Evolutionary conservation across 306 rosid genomes (phyloP).

Genomic region (Vigna mungo): DNA sequence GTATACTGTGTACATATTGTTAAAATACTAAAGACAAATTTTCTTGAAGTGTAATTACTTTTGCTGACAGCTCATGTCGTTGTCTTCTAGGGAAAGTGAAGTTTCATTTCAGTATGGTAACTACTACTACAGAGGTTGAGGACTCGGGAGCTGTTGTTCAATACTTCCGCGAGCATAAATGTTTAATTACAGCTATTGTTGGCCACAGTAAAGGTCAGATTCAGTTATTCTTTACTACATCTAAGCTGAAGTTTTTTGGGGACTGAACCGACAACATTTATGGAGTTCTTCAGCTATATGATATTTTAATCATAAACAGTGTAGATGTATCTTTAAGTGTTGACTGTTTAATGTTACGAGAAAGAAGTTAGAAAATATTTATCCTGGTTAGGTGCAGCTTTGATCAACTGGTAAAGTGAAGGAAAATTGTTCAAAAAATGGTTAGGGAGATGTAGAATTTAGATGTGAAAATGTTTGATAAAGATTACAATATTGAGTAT

Average conservation of each 20-base stretch:
- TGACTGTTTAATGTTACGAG: slow-evolving; percentile 8
- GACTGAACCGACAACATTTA: slow-evolving; percentile 22
- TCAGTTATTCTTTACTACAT: slow-evolving; percentile 23
- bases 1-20: too few species aligned
- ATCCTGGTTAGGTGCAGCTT: neutral
- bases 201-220: slow-evolving; percentile 92
- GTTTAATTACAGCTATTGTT: slow-evolving; percentile 61
- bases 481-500: slow-evolving; percentile 21
- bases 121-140: slow-evolving; percentile 80
- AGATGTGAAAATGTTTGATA: slow-evolving; percentile 22
- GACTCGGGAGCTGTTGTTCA: slow-evolving; percentile 75
- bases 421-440: slow-evolving; percentile 23
- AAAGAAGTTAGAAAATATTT: slow-evolving; percentile 18
- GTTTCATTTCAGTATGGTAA: slow-evolving; percentile 86
- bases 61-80: slow-evolving; percentile 6
- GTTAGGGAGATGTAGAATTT: neutral
- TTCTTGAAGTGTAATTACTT: slow-evolving; percentile 12
- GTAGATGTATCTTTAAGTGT: slow-evolving; percentile 15
- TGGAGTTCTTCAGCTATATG: neutral
- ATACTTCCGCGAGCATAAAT: slow-evolving; percentile 64
- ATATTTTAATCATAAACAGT: neutral
- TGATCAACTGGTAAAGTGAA: slow-evolving; percentile 20
- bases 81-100: slow-evolving; percentile 82
- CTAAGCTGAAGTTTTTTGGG: slow-evolving; percentile 35
- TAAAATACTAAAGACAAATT: slow-evolving; percentile 25